Evolutionary conservation across 2,329 filamentous ascomycete species (phyloP).

Genomic region (Aspergillus pseudoviridinutans): DNA sequence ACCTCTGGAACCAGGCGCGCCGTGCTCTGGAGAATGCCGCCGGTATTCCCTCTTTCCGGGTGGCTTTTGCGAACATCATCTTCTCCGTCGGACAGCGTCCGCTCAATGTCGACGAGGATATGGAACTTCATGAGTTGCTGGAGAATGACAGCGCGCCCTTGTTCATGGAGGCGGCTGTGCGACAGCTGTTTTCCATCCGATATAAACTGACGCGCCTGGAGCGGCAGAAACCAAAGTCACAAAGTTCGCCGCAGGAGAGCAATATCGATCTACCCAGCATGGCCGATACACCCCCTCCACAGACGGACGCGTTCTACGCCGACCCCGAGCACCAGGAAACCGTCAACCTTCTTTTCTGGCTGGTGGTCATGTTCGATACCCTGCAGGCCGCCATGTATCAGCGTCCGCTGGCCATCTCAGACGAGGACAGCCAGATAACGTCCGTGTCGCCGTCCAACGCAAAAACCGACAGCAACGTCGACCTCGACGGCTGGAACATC

Average conservation of each 20-base stretch:
- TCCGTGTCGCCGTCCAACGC: constrained; percentile 1
- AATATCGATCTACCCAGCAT: background rate
- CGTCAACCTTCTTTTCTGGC: constrained; percentile 54
- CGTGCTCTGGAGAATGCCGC: constrained; percentile 35
- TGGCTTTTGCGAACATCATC: constrained; percentile 44
- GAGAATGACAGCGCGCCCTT: constrained; percentile 29
- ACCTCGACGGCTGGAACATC: constrained; percentile 4
- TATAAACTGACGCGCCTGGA: constrained; percentile 18
- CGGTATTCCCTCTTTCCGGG: constrained; percentile 43
- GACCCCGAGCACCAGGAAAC: constrained; percentile 41
- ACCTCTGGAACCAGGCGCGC: constrained; percentile 42
- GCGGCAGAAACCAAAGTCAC: constrained; percentile 2
- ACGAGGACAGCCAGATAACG: constrained; percentile 44
- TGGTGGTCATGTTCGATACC: constrained; percentile 58
- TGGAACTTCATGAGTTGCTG: constrained; percentile 14
- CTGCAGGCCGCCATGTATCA: constrained; percentile 53
- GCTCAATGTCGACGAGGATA: constrained; percentile 19
- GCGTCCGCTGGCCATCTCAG: constrained; percentile 42
- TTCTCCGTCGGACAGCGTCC: constrained; percentile 45
- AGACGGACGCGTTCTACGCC: constrained; percentile 11
- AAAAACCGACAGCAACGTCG: constrained; percentile 5
- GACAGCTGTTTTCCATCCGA: constrained; percentile 33
- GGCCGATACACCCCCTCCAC: background rate
- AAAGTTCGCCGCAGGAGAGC: background rate
- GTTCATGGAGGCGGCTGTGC: constrained; percentile 38